Percentiles rank a stretch among this genome's conserved stretches.
Evolutionary conservation across 176 grass and related monocot species (phyloP).

Genomic region (Pontederia crassipes): DNA sequence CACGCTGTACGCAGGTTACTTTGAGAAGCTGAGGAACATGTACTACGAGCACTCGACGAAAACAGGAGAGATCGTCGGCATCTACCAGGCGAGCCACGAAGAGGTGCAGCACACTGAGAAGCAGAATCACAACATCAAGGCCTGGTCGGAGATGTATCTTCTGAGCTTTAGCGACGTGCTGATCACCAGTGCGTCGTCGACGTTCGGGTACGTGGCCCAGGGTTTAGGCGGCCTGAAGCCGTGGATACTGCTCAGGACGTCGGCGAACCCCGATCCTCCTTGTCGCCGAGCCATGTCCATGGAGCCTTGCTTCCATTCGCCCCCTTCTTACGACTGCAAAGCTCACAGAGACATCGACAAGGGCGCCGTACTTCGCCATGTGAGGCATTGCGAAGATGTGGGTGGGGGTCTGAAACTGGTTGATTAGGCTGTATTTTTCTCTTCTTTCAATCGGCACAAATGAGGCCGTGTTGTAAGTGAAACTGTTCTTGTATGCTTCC

Average conservation of each 20-base stretch:
- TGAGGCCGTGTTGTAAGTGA: too few species aligned
- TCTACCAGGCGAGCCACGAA: slow-evolving; percentile 45
- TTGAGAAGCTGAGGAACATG: slow-evolving; percentile 24
- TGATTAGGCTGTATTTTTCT: slow-evolving; percentile 19
- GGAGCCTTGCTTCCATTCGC: slow-evolving; percentile 36
- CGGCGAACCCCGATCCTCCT: background rate
- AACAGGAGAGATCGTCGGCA: slow-evolving; percentile 16
- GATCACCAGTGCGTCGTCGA: slow-evolving; percentile 32
- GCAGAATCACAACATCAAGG: slow-evolving; percentile 37
- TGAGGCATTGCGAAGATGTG: slow-evolving; percentile 34
- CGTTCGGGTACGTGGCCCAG: slow-evolving; percentile 47
- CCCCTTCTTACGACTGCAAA: slow-evolving; percentile 22
- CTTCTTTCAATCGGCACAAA: background rate
- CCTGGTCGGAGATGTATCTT: slow-evolving; percentile 37
- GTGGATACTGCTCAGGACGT: slow-evolving; percentile 12
- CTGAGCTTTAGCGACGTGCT: slow-evolving; percentile 51
- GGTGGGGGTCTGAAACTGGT: slow-evolving; percentile 21
- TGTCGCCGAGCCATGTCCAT: slow-evolving; percentile 28
- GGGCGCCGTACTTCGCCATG: slow-evolving; percentile 22
- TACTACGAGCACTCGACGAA: slow-evolving; percentile 34
- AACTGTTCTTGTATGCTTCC: too few species aligned
- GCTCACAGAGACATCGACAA: slow-evolving; percentile 3
- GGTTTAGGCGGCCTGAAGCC: slow-evolving; percentile 29
- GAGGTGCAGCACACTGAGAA: slow-evolving; percentile 4
- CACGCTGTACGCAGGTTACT: slow-evolving; percentile 38